Conservation (phyloP, 768 basidiomycete species). For the Phylloporus scabripes region DNA sequence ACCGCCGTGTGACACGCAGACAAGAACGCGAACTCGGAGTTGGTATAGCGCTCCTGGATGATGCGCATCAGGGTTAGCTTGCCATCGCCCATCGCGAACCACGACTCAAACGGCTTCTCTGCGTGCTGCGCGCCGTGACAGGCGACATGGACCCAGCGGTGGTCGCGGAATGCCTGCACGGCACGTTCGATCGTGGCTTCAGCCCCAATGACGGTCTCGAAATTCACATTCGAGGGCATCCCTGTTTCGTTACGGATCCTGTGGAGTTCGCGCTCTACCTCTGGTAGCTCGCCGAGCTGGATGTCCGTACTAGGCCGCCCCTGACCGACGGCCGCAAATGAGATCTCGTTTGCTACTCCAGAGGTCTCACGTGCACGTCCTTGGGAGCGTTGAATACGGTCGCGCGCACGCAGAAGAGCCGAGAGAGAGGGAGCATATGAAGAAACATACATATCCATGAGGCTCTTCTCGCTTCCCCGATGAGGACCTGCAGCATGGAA, state of each 20-base stretch:
- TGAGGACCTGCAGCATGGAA: background rate
- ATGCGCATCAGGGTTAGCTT: background rate
- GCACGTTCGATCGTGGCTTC: background rate
- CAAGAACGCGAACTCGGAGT: background rate
- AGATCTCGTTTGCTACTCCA: background rate
- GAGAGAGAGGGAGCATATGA: background rate
- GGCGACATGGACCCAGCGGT: background rate
- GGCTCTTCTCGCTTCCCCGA: background rate
- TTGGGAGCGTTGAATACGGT: background rate
- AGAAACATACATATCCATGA: background rate
- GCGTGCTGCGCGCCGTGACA: background rate
- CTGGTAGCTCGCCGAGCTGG: background rate
- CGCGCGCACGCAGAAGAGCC: background rate
- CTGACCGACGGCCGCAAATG: background rate
- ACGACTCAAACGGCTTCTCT: background rate
- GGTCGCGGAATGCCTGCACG: background rate
- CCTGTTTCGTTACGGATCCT: background rate
- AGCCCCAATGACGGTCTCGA: background rate
- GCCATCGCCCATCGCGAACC: background rate
- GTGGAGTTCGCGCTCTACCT: background rate
- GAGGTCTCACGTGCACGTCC: no score
- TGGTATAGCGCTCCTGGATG: background rate
- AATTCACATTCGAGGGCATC: background rate
- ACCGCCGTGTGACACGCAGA: background rate
- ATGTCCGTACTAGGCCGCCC: background rate